Percentiles rank a stretch among this genome's conserved stretches.
These are phyloP conservation scores for Auxenochlorella pyrenoidosa DNA, from an alignment of 139 green algal species.

Conservation along the genomic window DNA sequence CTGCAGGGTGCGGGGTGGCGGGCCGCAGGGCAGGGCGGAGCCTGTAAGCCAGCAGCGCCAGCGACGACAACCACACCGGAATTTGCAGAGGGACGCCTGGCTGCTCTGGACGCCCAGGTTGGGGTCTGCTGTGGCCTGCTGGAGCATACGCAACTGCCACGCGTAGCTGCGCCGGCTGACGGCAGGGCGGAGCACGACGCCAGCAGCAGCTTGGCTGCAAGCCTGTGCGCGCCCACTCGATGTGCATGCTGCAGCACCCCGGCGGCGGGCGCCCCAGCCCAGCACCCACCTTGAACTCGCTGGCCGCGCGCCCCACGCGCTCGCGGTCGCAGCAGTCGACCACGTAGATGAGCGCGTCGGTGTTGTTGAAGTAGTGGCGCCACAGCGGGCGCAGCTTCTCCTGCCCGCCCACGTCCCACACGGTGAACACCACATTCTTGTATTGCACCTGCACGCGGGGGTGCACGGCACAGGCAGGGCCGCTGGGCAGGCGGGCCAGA, in stretches of 20 bases:
- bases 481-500: neutral
- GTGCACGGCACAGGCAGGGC: neutral
- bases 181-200: neutral
- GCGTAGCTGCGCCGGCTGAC: no score
- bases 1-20: constrained; percentile 37
- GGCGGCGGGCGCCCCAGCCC: neutral
- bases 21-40: neutral
- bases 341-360: constrained; percentile 98
- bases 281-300: constrained; percentile 84
- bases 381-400: constrained; percentile 96
- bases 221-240: no score
- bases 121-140: no score
- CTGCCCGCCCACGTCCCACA: constrained; percentile 97
- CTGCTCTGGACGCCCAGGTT: no score
- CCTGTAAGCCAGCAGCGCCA: neutral
- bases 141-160: no score
- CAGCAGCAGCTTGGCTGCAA: neutral
- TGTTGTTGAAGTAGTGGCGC: constrained; percentile 98
- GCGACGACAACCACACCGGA: neutral
- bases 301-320: constrained; percentile 77
- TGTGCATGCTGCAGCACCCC: no score
- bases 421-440: constrained; percentile 95
- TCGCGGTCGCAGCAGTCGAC: constrained; percentile 97
- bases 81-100: neutral
- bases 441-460: constrained; percentile 81